Conservation (phyloP, 2,329 filamentous ascomycete genomes). For the Xylaria multiplex region DNA sequence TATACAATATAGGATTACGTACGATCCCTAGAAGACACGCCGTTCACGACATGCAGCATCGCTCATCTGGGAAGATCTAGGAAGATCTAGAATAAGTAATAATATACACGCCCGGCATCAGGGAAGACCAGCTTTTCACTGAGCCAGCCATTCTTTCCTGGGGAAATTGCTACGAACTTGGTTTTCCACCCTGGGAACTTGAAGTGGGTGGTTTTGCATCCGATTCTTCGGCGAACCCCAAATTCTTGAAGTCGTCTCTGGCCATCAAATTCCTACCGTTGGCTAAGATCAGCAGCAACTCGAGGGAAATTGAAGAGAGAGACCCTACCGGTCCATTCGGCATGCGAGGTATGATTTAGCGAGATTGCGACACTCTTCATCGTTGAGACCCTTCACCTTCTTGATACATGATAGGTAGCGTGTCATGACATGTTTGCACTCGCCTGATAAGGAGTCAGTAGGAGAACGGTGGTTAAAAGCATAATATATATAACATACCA, state of each 20-base stretch:
- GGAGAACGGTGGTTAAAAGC: neutral
- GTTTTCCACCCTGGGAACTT: constrained; percentile 45
- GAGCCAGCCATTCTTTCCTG: constrained; percentile 19
- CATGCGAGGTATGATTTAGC: constrained; percentile 91
- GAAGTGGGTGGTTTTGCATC: constrained; percentile 40
- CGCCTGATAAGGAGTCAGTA: constrained; percentile 63
- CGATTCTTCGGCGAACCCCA: constrained; percentile 73
- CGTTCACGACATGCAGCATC: constrained; percentile 3
- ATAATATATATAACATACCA: constrained; percentile 57
- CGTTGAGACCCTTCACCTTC: constrained; percentile 83
- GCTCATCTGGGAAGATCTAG: too few species aligned
- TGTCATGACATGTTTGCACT: constrained; percentile 91
- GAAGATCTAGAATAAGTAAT: neutral
- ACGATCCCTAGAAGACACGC: neutral
- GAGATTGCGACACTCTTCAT: constrained; percentile 82
- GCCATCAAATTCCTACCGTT: constrained; percentile 87
- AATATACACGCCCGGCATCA: constrained; percentile 23
- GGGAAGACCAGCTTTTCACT: constrained; percentile 33
- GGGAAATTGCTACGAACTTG: constrained; percentile 43
- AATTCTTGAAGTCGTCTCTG: constrained; percentile 91
- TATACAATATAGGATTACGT: constrained; percentile 4
- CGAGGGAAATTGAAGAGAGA: neutral
- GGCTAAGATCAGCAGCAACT: constrained; percentile 8
- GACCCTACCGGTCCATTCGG: constrained; percentile 87
- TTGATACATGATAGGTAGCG: constrained; percentile 89